A percentile compares a stretch with the other conserved stretches of the same genome.
phyloP scores from a whole-genome alignment of 2,329 filamentous ascomycete species.

The Aspergillus sp. region DNA sequence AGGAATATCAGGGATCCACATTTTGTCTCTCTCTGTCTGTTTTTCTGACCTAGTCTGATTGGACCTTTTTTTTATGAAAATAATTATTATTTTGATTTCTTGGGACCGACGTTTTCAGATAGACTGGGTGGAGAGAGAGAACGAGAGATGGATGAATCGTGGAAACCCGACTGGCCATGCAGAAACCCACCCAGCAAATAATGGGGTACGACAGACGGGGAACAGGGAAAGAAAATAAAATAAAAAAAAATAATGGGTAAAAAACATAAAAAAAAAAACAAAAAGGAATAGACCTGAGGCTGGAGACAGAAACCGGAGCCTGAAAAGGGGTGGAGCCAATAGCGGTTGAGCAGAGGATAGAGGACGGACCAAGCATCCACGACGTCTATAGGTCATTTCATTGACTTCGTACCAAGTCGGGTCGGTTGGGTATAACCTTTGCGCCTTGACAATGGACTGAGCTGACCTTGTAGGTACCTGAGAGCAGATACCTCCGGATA shows the following conservation, averaged over 20 bases:
- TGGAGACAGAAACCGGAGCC: slow-evolving; percentile 6
- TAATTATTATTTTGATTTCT: slow-evolving; percentile 16
- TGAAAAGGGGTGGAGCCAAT: slow-evolving; percentile 26
- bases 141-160: slow-evolving; percentile 22
- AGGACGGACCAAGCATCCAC: slow-evolving; percentile 8
- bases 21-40: slow-evolving; percentile 14
- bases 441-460: not conserved
- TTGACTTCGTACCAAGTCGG: not conserved
- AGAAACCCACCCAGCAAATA: slow-evolving; percentile 17
- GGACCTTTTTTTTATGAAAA: slow-evolving; percentile 16
- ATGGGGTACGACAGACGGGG: slow-evolving; percentile 18
- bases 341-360: slow-evolving; percentile 12
- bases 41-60: slow-evolving; percentile 4
- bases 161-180: slow-evolving; percentile 25
- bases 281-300: slow-evolving; percentile 2
- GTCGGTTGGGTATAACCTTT: slow-evolving; percentile 2
- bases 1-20: slow-evolving; percentile 31
- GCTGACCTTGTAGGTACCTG: not conserved
- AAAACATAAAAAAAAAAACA: slow-evolving; percentile 6
- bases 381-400: slow-evolving; percentile 16
- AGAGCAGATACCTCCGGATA: slow-evolving; percentile 9
- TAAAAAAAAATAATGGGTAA: slow-evolving; percentile 1
- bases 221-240: slow-evolving; percentile 14
- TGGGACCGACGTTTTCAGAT: slow-evolving; percentile 20
- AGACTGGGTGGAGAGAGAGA: slow-evolving; percentile 15